Percentiles rank a stretch among this genome's conserved stretches.
These are phyloP conservation scores for Phaseolus coccineus DNA, from an alignment of 331 rosid genomes.

Conservation along the genomic window DNA sequence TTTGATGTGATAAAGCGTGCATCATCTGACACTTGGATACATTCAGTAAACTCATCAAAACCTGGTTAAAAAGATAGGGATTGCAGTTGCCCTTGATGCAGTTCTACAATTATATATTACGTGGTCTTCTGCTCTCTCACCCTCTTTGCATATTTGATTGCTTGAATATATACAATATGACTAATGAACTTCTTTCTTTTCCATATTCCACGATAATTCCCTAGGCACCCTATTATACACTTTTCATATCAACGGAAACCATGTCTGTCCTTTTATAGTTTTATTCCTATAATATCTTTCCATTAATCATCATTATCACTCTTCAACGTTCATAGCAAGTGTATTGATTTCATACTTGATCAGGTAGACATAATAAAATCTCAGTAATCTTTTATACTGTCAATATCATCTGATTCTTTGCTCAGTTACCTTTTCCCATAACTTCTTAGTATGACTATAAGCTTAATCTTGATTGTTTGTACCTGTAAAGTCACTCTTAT, in stretches of 20 bases:
- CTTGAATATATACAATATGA: not conserved
- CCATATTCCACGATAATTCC: not conserved
- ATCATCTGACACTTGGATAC: not conserved
- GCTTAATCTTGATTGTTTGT: not conserved
- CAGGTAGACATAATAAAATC: not conserved
- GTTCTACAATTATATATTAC: not conserved
- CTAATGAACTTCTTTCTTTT: not conserved
- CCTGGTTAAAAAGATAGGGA: not conserved
- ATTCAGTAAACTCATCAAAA: not conserved
- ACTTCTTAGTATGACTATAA: not conserved
- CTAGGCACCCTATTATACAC: not conserved
- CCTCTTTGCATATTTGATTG: not conserved
- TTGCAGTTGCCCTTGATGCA: not conserved
- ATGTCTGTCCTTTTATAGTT: too few species aligned
- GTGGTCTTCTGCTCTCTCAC: not conserved
- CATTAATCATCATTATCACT: too few species aligned
- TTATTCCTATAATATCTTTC: too few species aligned
- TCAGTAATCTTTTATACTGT: not conserved
- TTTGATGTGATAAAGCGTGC: not conserved
- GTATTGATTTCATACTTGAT: not conserved
- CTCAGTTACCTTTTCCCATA: not conserved
- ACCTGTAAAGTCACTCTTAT: not conserved
- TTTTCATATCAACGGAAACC: not conserved
- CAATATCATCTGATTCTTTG: not conserved
- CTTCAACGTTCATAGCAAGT: not conserved